These are phyloP conservation scores for Sonneratia alba DNA, from an alignment of 345 rosid species.

Conservation along the genomic window DNA sequence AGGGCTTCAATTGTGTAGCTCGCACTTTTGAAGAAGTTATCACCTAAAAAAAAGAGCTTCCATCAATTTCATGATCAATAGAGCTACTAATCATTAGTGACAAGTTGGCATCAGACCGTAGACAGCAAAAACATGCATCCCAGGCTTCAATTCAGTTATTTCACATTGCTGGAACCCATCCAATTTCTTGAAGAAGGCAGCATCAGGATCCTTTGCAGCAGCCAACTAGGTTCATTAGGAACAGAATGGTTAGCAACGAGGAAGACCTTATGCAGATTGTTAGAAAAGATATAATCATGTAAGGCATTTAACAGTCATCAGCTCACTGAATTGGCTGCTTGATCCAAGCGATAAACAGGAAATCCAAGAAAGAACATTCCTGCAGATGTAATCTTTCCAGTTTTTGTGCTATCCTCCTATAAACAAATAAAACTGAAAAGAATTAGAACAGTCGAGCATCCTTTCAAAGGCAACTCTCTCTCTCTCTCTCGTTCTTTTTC, in stretches of 20 bases:
- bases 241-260: neutral
- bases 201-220: slow-evolving; percentile 83
- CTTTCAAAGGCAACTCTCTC: neutral
- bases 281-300: slow-evolving; percentile 2
- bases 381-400: slow-evolving; percentile 79
- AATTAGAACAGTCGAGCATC: neutral
- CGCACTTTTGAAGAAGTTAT: slow-evolving; percentile 85
- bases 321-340: slow-evolving; percentile 63
- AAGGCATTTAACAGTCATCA: slow-evolving; percentile 7
- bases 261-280: neutral
- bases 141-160: slow-evolving; percentile 80
- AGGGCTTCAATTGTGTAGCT: slow-evolving; percentile 85
- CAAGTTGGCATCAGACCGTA: slow-evolving; percentile 38
- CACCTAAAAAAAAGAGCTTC: slow-evolving; percentile 45
- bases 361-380: slow-evolving; percentile 98
- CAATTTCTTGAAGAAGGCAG: slow-evolving; percentile 81
- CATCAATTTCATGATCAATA: slow-evolving; percentile 3
- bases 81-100: neutral
- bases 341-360: slow-evolving; percentile 88
- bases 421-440: neutral
- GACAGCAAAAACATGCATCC: slow-evolving; percentile 82
- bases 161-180: slow-evolving; percentile 98
- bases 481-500: too few species aligned
- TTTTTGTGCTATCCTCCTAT: slow-evolving; percentile 84
- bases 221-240: slow-evolving; percentile 36